Evolutionary conservation across 1,139 yeast genomes (phyloP).

Genomic region (Sugiyamaella paludigena): DNA sequence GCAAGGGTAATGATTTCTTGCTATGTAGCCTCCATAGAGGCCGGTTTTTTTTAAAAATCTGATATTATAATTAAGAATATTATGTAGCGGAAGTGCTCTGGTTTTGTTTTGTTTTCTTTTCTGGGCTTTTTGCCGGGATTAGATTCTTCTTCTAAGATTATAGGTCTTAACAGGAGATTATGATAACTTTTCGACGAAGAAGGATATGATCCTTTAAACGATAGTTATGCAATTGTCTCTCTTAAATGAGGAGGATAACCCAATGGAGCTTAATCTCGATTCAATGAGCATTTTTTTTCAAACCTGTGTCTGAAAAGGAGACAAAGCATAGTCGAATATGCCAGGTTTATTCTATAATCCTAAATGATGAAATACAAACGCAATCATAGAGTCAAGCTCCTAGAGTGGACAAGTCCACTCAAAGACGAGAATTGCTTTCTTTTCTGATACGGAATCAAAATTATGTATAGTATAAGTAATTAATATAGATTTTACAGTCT

Average conservation of each 20-base stretch:
- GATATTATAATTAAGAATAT: slow-evolving; percentile 8
- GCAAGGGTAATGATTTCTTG: slow-evolving; percentile 42
- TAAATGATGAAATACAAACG: slow-evolving; percentile 73
- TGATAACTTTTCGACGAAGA: slow-evolving; percentile 56
- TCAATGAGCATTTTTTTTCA: slow-evolving; percentile 33
- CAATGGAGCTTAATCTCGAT: slow-evolving; percentile 85
- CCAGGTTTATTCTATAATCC: slow-evolving; percentile 47
- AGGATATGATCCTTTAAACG: slow-evolving; percentile 51
- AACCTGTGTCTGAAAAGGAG: slow-evolving; percentile 35
- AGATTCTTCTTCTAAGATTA: slow-evolving; percentile 16
- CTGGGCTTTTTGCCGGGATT: too few species aligned
- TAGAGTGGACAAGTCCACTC: slow-evolving; percentile 43
- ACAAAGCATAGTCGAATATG: slow-evolving; percentile 66
- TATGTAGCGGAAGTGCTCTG: slow-evolving; percentile 14
- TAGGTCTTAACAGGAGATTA: slow-evolving; percentile 5
- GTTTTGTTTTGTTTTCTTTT: slow-evolving; percentile 14
- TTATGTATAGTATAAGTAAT: neutral
- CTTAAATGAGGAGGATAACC: slow-evolving; percentile 46
- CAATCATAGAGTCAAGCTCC: slow-evolving; percentile 94
- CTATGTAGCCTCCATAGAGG: slow-evolving; percentile 20
- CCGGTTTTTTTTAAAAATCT: slow-evolving; percentile 12
- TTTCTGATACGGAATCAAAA: slow-evolving; percentile 17
- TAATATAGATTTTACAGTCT: too few species aligned
- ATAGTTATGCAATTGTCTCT: slow-evolving; percentile 73
- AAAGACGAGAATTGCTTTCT: slow-evolving; percentile 50